Evolutionary conservation across 2,329 filamentous ascomycete species (phyloP), one percentile per base, ranked within the genome.

Genomic region (Plenodomus tracheiphilus): DNA sequence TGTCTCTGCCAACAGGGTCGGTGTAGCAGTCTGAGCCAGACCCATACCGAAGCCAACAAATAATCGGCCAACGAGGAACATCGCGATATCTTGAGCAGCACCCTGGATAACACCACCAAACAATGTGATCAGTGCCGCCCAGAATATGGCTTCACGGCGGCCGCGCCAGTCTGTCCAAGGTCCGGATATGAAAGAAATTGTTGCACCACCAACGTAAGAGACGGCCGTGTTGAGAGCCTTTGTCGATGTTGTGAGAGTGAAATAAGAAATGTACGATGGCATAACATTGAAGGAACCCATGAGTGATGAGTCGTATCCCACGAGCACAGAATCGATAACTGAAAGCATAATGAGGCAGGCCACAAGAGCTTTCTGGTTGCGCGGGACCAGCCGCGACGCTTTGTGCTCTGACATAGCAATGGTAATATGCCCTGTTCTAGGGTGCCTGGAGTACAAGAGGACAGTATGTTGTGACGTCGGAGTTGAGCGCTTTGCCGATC

Each of bases 1-100:
- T 22, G 84, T 74, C 66, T 87, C 84, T 21, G 83, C 80, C 13
- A 81, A 79, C 57, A 85, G 84, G 18, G 81, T 79, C 1, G 84
- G 83, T 1, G 79, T 81, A 5, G 81, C 80, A 4, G 79, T 76
- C 8, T 79, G 76, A 4, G 79, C 77, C 45, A 86, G 79, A 2
- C 78, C 77, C 28, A 82, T 79, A 28, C 84, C 83, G 53, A 85
- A 83, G 41, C 83, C 82, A 2, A 85, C 75, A 22, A 85, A 67
- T 68, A 85, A 84, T 20, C 81, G 75, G n/a, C 81, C 81, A 21
- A 74, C 79, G 56, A 85, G 79, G 65, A 85, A 84, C 58, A 79
- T 76, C 9, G 66, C 71, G 4, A 75, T 69, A 36, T 70, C 71
- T 41, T 75, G 61, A 15, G 77, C 71, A 3, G 79, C 73, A 1